These are phyloP conservation scores for Cytospora piceae DNA, from an alignment of 2,329 filamentous ascomycete species.

Conservation along the genomic window DNA sequence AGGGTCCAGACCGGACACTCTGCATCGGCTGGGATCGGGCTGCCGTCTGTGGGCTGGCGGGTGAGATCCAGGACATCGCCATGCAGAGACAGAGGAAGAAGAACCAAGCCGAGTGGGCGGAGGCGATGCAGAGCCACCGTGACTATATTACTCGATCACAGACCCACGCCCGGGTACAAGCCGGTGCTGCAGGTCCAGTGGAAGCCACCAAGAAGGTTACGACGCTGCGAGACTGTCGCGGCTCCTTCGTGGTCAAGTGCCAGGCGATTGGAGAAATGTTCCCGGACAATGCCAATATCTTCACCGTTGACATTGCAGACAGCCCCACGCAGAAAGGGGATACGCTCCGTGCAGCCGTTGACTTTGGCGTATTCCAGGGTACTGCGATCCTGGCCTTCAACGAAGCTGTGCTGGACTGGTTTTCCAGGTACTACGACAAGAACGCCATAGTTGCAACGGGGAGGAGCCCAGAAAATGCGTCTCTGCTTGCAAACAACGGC, in stretches of 20 bases:
- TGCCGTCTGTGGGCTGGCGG: slow-evolving; percentile 6
- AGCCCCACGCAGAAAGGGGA: background rate
- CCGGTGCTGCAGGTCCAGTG: background rate
- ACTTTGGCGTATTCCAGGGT: slow-evolving; percentile 7
- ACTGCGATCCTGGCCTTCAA: background rate
- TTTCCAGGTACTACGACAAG: slow-evolving; percentile 4
- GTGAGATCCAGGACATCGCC: slow-evolving; percentile 5
- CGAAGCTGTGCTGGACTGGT: slow-evolving; percentile 1
- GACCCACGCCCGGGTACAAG: background rate
- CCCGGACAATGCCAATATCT: background rate
- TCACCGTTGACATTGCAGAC: slow-evolving; percentile 1
- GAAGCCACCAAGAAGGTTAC: background rate
- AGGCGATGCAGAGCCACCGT: slow-evolving; percentile 9
- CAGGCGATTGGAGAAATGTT: background rate
- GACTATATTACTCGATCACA: background rate
- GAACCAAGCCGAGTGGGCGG: background rate
- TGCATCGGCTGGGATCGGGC: slow-evolving; percentile 13
- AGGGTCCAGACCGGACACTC: background rate
- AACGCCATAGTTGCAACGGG: background rate
- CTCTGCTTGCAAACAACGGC: background rate
- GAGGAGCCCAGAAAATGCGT: too few species aligned
- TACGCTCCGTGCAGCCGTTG: background rate
- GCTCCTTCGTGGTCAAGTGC: slow-evolving; percentile 10
- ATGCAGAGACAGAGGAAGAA: background rate
- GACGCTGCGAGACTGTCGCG: background rate